Conservation (phyloP, 331 rosid species). For the Arachis monticola region DNA sequence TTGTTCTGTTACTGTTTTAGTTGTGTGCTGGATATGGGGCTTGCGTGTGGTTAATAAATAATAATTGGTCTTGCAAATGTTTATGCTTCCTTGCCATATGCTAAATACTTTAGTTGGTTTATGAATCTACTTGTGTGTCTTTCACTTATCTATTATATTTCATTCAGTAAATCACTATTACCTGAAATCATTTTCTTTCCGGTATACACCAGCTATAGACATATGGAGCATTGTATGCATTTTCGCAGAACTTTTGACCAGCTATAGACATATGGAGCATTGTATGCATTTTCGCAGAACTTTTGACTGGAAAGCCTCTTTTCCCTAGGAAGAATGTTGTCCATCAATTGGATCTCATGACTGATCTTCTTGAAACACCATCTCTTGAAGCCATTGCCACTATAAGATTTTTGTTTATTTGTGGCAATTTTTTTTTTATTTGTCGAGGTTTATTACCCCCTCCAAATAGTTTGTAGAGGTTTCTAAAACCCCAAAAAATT, state of each 20-base stretch:
- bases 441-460: too few species aligned
- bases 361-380: constrained; percentile 94
- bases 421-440: too few species aligned
- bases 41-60: too few species aligned
- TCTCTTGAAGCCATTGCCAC: constrained; percentile 82
- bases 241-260: constrained; percentile 92
- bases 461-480: too few species aligned
- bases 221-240: constrained; percentile 99
- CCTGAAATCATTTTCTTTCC: constrained; percentile 37
- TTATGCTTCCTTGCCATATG: too few species aligned
- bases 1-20: constrained; percentile 25
- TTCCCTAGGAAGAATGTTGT: constrained; percentile 99
- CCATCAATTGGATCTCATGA: constrained; percentile 97
- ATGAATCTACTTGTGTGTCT: not conserved
- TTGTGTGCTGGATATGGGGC: not conserved
- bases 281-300: constrained; percentile 98
- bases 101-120: too few species aligned
- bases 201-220: constrained; percentile 99
- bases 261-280: constrained; percentile 99
- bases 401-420: too few species aligned
- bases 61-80: too few species aligned
- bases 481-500: too few species aligned
- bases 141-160: constrained; percentile 23
- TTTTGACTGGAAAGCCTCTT: constrained; percentile 96
- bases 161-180: constrained; percentile 1